Evolutionary conservation across 805 yeast genomes (phyloP), one percentile per base, ranked within the genome.

Genomic region (Candida pini): DNA sequence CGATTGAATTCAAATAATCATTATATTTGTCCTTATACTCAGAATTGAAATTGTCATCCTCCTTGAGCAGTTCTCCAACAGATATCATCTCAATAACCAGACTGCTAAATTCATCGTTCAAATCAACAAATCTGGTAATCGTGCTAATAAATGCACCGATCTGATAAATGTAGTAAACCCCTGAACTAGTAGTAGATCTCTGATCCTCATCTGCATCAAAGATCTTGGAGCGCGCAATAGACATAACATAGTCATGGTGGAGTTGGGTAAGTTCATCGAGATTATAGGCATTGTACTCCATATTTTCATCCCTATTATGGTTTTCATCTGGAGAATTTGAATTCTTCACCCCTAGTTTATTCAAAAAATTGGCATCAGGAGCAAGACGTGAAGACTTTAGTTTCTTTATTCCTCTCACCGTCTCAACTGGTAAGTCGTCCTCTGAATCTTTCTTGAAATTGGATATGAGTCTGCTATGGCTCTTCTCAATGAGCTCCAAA

Each of bases 221-320:
- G 8, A 69, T 39, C 32, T 59, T 60, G 34, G 61, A 58, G 12
- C 60, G 49, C 2, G 68, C 59, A 15, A 68, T 63, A 1, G 62
- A 53, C 2, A 25, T 30, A n/a, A 67, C 50, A 37, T 62, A 67
- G 2, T 45, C 35, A 4, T 50, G 31, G 40, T 68, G 71, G 2
- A 58, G 28, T 3, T 38, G 15, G 9, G 63, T 59, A 9, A 80
- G 47, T 28, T 76, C 78, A 43, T 78, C 80, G 31, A 80, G 54
- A 9, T 73, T 67, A 29, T 60, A 59, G 13, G 59, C 62, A 28
- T 56, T 55, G 34, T 48, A 45, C 12, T 33, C 23, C 23, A 9
- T 13, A 6, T 6, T 23, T 14, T 4, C 15, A n/a, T n/a, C n/a
- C n/a, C n/a, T n/a, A 5, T 7, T 18, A 6, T 6, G 12, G n/a